Percentiles rank a stretch among this genome's conserved stretches.
phyloP scores from a whole-genome alignment of 345 rosid genomes.

The Firmiana major region DNA sequence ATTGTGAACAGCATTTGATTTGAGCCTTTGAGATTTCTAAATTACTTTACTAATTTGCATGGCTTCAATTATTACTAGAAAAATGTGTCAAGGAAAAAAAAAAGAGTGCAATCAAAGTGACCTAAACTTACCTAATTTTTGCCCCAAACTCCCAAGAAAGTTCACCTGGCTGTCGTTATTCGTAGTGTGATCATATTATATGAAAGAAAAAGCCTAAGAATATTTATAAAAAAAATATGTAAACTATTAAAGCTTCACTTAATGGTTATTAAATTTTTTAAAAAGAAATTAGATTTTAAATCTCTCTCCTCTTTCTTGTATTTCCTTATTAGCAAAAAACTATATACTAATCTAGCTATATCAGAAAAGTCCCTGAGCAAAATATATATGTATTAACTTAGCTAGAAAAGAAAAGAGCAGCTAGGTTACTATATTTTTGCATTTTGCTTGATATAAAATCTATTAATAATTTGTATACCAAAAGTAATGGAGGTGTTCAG shows the following conservation, averaged over 20 bases:
- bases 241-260: too few species aligned
- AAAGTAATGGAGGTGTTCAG: neutral
- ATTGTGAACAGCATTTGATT: neutral
- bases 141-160: neutral
- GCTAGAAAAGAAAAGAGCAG: neutral
- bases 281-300: too few species aligned
- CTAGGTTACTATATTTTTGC: neutral
- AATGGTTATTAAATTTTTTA: too few species aligned
- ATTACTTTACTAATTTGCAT: neutral
- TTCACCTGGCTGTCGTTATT: neutral
- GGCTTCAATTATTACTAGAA: neutral
- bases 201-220: neutral
- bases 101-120: neutral
- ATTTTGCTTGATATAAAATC: neutral
- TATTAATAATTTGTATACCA: neutral
- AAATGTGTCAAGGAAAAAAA: neutral
- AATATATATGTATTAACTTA: neutral
- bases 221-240: neutral
- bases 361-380: too few species aligned
- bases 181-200: neutral
- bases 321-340: too few species aligned
- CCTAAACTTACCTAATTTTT: neutral
- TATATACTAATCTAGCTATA: too few species aligned
- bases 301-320: too few species aligned
- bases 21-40: neutral